A percentile compares a stretch with the other conserved stretches of the same genome.
Conservation (phyloP, 352 stramenopile genomes). For the Elongisporangium prolatum region DNA sequence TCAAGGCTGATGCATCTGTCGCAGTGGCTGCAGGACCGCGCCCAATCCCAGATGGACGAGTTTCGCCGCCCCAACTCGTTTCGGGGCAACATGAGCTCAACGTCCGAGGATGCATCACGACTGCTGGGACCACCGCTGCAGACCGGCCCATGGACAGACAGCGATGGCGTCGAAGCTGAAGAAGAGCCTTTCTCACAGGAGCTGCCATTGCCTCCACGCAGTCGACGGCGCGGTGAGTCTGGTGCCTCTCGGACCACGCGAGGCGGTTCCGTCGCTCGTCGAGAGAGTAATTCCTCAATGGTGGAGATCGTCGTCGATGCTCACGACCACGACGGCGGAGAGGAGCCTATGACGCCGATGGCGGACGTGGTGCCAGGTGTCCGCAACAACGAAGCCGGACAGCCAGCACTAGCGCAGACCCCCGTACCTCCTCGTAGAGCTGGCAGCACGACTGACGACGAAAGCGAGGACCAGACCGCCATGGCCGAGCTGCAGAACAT, state of each 20-base stretch:
- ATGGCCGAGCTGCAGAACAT: slow-evolving; percentile 61
- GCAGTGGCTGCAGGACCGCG: slow-evolving; percentile 27
- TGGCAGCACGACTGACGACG: slow-evolving; percentile 14
- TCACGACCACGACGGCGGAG: not conserved
- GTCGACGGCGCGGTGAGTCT: slow-evolving; percentile 13
- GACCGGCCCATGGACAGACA: slow-evolving; percentile 11
- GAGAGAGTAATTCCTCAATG: not conserved
- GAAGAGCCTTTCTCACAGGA: slow-evolving; percentile 1
- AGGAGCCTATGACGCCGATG: not conserved
- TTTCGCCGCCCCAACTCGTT: slow-evolving; percentile 12
- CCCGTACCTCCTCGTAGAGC: not conserved
- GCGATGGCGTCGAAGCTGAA: slow-evolving; percentile 1
- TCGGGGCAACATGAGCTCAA: slow-evolving; percentile 7
- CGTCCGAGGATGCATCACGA: no score
- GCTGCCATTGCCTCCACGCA: slow-evolving; percentile 8
- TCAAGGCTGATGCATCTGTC: slow-evolving; percentile 25
- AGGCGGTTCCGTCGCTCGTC: not conserved
- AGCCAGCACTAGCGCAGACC: not conserved
- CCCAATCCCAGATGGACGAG: slow-evolving; percentile 19
- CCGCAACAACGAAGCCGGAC: not conserved
- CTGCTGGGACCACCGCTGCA: not conserved
- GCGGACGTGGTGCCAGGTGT: not conserved
- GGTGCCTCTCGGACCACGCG: slow-evolving; percentile 11
- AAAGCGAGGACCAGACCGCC: slow-evolving; percentile 40
- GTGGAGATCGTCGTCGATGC: not conserved